Evolutionary conservation across 1,284 basidiomycete species (phyloP), one percentile per base, ranked within the genome.

Genomic region (Leccinum subrobustum): DNA sequence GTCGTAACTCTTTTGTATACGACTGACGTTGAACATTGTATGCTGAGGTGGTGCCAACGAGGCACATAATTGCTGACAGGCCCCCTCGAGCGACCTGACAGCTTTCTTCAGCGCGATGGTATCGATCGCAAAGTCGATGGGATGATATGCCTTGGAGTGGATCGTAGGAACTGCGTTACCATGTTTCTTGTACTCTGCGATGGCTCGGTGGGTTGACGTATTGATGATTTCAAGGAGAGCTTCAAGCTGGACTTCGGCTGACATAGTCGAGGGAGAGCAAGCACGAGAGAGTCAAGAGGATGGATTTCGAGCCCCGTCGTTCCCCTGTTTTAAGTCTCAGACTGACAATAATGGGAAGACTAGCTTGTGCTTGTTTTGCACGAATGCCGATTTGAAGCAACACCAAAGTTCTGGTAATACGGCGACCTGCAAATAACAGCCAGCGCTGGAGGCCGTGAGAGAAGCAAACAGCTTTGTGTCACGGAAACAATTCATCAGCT

Each of bases 31-130:
- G 5, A 63, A 63, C 16, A 73, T 52, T 9, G 67, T 71, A 44
- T 71, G 70, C 9, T 68, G 67, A 27, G 73, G 73, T 2, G 67
- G 73, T 0, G 71, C 70, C 39, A 75, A 50, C 18, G 68, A 71
- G 1, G 64, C 65, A 55, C 63, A 73, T n/a, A 71, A 31, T 31
- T 71, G 69, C 47, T 70, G 70, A 52, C 61, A 72, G 7, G 69
- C 70, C 5, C 69, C 65, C 33, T 73, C 69, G 23, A 73, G 67
- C 1, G 67, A 50, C n/a, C 68, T 68, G 4, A 71, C 66, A 11
- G 71, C 71, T 33, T 71, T 70, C 57, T 70, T 73, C 3, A 70
- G 57, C 1, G 60, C 59, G 2, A 70, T 58, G 3, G 66, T 64
- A 44, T 70, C 68, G 11, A 6, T 57, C 12, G 59, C 61, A 16